Evolutionary conservation across 2,329 filamentous ascomycete genomes (phyloP).

Genomic region (Cercospora janseana): DNA sequence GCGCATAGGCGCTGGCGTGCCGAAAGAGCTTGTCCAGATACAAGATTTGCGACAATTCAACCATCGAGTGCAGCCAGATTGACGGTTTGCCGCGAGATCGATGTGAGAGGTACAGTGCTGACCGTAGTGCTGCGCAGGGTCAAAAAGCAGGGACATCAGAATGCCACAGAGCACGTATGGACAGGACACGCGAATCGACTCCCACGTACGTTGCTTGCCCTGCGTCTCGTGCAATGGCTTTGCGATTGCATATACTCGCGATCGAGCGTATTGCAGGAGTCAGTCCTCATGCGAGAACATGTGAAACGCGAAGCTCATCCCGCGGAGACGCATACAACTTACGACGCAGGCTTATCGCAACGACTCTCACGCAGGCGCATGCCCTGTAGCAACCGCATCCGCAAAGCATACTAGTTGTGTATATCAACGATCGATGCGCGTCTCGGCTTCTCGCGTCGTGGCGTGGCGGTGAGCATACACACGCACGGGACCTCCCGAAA

Average conservation of each 20-base stretch:
- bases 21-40: slow-evolving; percentile 6
- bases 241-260: too few species aligned
- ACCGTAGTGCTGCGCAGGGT: too few species aligned
- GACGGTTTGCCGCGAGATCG: too few species aligned
- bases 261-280: too few species aligned
- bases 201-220: too few species aligned
- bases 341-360: background rate
- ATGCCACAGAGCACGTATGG: too few species aligned
- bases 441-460: background rate
- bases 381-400: background rate
- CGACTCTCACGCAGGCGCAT: background rate
- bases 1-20: slow-evolving; percentile 13
- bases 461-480: slow-evolving; percentile 5
- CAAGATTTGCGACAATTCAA: background rate
- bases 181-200: too few species aligned
- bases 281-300: too few species aligned
- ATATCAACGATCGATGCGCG: slow-evolving; percentile 5
- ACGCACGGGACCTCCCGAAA: background rate
- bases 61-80: background rate
- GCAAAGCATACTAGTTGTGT: background rate
- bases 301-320: too few species aligned
- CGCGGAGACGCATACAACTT: background rate
- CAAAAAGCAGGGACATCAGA: too few species aligned
- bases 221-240: too few species aligned
- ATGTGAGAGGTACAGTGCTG: too few species aligned